Evolutionary conservation across 345 rosid genomes (phyloP).

Genomic region (Bretschneidera sinensis): DNA sequence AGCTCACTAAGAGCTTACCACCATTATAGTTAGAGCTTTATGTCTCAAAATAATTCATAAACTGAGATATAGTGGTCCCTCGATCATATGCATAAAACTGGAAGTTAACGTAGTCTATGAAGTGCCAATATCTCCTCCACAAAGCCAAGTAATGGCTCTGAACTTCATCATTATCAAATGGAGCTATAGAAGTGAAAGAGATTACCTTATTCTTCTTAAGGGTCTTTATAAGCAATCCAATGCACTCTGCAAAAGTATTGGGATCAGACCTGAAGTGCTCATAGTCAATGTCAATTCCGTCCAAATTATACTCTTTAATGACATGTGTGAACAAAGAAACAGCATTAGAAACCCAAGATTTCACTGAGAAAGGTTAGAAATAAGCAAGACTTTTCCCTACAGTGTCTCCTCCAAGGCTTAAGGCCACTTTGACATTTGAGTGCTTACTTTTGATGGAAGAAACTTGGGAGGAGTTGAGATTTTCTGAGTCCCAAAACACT

Average conservation of each 20-base stretch:
- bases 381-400: constrained; percentile 11
- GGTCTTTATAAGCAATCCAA: constrained; percentile 27
- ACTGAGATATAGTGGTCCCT: constrained; percentile 25
- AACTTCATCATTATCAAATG: constrained; percentile 32
- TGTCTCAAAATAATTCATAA: constrained; percentile 25
- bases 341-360: constrained; percentile 38
- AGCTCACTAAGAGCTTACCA: constrained; percentile 25
- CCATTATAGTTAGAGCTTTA: constrained; percentile 28
- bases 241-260: constrained; percentile 28
- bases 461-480: constrained; percentile 32
- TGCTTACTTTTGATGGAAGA: constrained; percentile 25
- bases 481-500: constrained; percentile 32
- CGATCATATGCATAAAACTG: constrained; percentile 38
- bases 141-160: constrained; percentile 36
- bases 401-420: constrained; percentile 35
- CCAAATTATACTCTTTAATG: constrained; percentile 28
- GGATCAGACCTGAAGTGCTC: constrained; percentile 39
- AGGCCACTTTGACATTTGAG: constrained; percentile 31
- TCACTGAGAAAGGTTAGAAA: constrained; percentile 27
- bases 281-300: constrained; percentile 37
- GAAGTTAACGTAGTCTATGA: constrained; percentile 41
- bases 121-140: constrained; percentile 37
- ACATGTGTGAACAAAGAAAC: constrained; percentile 33
- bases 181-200: constrained; percentile 43
- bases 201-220: constrained; percentile 28